A percentile compares a stretch with the other conserved stretches of the same genome.
phyloP scores from a whole-genome alignment of 768 basidiomycete genomes.

The Coprinopsis strossmayeri region DNA sequence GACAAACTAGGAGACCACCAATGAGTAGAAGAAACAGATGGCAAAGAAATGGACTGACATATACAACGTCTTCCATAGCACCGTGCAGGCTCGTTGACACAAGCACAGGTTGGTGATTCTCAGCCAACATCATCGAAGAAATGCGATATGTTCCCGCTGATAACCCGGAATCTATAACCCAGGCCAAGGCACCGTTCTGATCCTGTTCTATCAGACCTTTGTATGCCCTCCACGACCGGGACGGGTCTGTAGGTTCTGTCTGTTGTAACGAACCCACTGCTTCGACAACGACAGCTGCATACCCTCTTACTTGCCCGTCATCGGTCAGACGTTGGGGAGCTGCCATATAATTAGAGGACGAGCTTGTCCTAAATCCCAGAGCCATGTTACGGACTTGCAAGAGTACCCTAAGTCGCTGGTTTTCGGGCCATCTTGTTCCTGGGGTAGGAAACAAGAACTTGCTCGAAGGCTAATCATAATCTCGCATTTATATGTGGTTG shows the following conservation, averaged over 20 bases:
- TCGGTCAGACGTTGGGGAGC: not conserved
- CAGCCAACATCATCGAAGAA: not conserved
- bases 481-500: too few relatives aligned
- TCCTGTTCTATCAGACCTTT: not conserved
- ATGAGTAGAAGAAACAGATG: too few relatives aligned
- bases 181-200: not conserved
- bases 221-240: not conserved
- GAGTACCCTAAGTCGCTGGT: not conserved
- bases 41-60: slow-evolving; percentile 32
- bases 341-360: not conserved
- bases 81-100: not conserved
- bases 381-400: not conserved
- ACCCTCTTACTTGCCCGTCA: not conserved
- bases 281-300: not conserved
- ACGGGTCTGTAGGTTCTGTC: not conserved
- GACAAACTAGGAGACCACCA: too few relatives aligned
- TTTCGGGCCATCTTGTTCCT: not conserved
- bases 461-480: too few relatives aligned
- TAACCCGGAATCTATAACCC: not conserved
- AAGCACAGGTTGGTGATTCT: not conserved
- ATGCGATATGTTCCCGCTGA: not conserved
- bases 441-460: not conserved
- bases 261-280: not conserved
- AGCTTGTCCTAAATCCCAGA: not conserved
- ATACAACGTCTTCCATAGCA: slow-evolving; percentile 45